Base-by-base conservation (phyloP, 2,329 filamentous ascomycete species). In the Zasmidium cellare region DNA sequence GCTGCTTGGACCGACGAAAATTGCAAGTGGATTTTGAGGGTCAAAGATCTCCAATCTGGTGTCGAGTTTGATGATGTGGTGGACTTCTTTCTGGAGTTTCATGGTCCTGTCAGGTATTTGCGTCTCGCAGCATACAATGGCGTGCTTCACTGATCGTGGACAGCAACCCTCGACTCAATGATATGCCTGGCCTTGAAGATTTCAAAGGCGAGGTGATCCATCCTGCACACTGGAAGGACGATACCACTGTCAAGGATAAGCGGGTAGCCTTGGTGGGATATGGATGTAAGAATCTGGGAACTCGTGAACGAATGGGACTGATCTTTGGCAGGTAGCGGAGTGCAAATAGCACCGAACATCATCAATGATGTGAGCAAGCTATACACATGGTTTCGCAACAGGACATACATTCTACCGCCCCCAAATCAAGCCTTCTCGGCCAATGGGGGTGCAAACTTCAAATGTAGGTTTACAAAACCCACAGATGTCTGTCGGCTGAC, bases 401-500 rank as follows among this genome's bases (percentile, higher is more conserved):
- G 61, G 50, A 65, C 61, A 2, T 65, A 60, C 38, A 58, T 65
- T 14, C 45, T 61, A 12, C 63, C 59, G 16, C 61, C 63, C 19
- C 63, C 61, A 11, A 64, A 62, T 22, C 59, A 61, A 49, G 24
- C 54, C 3, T 66, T 60, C 53, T 59, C 60, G 9, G 64, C 53
- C 14, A 11, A 52, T n/a, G 60, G 51, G 12, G 64, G 64, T n/a
- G 56, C 54, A 16, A 66, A 66, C 55, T 66, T 66, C 60, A 63
- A 61, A 52, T 66, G 56, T 59, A 46, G 7, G 46, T 14, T 11
- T 25, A 18, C n/a, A 3, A 12, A 7, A 5, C 16, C 24, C 19
- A 22, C 58, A 61, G 31, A 56, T 84, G 51, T 83, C 87, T 31
- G 83, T 87, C n/a, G 89, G 88, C 51, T 82, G 79, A 7, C 79